Evolutionary conservation across 148 eudicot species (phyloP), one percentile per base, ranked within the genome.

Genomic region (Cornus controversa): DNA sequence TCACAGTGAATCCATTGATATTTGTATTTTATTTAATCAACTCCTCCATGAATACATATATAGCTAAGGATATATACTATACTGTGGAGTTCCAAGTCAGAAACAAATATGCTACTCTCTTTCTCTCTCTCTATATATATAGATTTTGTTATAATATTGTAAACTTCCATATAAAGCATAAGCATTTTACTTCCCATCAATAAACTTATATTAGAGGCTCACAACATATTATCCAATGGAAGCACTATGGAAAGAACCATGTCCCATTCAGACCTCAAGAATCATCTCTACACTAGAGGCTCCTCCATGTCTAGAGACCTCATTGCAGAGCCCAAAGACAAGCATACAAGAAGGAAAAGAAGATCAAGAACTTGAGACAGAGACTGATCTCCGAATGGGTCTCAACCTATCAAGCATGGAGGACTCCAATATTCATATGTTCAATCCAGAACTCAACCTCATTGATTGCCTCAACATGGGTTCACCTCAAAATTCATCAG

Each of bases 391-490:
- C n/a, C n/a, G 37, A 36, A 40, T 40, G 9, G 45, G 6, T 40
- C 45, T 5, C 45, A 40, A 40, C 6, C 45, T 40, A 40, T 40
- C 45, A 1, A 40, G 45, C 45, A 40, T 40, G 45, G 45, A 40
- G 45, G 45, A 40, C 45, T 40, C 45, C 45, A 40, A 40, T 40
- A 8, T 4, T 40, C 45, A 40, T 40, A 40, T 40, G 45, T 40
- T 40, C 45, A 40, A 40, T 40, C 45, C 45, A 40, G 45, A 40
- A 40, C 45, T 40, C 45, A 40, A 40, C 45, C 90, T 87, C 29
- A 82, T 89, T 6, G 91, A 87, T 60, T 77, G 81, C 75, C 53
- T 91, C 71, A 80, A 87, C 74, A 80, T 42, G 40, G 85, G 82
- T 31, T 31, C 34, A 31, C 34, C 34, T 31, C 34, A 31, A 9